Evolutionary conservation across 2,329 filamentous ascomycete genomes (phyloP).

Genomic region (Hymenoscyphus occultus): DNA sequence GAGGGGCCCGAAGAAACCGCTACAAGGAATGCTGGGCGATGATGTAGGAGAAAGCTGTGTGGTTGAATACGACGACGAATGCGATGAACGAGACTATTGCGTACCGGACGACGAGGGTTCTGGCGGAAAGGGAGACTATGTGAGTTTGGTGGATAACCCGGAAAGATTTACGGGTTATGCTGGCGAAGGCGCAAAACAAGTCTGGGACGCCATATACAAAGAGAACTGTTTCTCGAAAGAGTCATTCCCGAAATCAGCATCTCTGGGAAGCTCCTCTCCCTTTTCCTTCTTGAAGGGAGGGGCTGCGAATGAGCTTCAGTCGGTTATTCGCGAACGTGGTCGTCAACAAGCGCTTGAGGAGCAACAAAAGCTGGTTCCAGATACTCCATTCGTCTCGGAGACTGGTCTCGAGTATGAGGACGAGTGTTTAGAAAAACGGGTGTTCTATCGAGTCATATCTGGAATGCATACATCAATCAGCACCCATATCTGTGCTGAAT

Average conservation of each 20-base stretch:
- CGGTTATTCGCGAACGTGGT: slow-evolving; percentile 57
- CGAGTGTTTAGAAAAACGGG: slow-evolving; percentile 96
- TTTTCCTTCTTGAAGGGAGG: slow-evolving; percentile 30
- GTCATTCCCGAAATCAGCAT: slow-evolving; percentile 59
- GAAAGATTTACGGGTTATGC: slow-evolving; percentile 94
- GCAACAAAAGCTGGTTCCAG: slow-evolving; percentile 50
- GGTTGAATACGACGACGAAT: slow-evolving; percentile 95
- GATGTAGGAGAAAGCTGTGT: slow-evolving; percentile 93
- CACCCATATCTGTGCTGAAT: slow-evolving; percentile 93
- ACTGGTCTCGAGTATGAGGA: slow-evolving; percentile 76
- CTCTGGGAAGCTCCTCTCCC: slow-evolving; percentile 45
- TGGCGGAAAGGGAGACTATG: slow-evolving; percentile 87
- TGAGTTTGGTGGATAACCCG: slow-evolving; percentile 88
- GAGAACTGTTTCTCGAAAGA: slow-evolving; percentile 89
- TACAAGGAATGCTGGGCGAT: slow-evolving; percentile 80
- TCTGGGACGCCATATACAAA: slow-evolving; percentile 95
- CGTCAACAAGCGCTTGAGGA: slow-evolving; percentile 61
- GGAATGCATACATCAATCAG: slow-evolving; percentile 99
- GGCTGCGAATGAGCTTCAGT: slow-evolving; percentile 60
- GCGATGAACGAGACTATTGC: slow-evolving; percentile 95
- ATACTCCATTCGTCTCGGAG: slow-evolving; percentile 58
- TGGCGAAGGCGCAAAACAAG: slow-evolving; percentile 78
- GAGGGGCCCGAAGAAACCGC: slow-evolving; percentile 63
- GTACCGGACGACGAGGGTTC: slow-evolving; percentile 91
- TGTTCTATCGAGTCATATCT: slow-evolving; percentile 92